A percentile compares a stretch with the other conserved stretches of the same genome.
These are phyloP conservation scores for Guillardia theta DNA, from an alignment of 78 protist species.

Conservation along the genomic window DNA sequence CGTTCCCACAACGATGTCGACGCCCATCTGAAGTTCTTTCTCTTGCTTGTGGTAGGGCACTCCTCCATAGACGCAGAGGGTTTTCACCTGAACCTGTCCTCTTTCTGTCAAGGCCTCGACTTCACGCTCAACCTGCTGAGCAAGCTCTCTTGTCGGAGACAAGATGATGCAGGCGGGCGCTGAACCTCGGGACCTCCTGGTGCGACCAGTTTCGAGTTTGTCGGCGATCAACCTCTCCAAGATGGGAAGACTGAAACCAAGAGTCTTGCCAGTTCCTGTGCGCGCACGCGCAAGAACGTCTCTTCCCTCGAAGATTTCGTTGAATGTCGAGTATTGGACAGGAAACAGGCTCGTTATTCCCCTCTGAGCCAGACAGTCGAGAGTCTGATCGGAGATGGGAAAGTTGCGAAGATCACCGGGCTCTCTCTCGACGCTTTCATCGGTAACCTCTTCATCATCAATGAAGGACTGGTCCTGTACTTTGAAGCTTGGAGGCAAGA, in stretches of 20 bases:
- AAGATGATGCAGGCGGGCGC: slow-evolving; percentile 40
- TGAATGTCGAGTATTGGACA: slow-evolving; percentile 3
- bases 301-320: slow-evolving; percentile 39
- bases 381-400: not conserved
- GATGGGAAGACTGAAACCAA: slow-evolving; percentile 37
- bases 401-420: not conserved
- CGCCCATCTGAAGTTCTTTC: not conserved
- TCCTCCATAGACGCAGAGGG: not conserved
- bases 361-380: not conserved
- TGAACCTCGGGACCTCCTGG: not conserved
- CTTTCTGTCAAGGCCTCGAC: not conserved
- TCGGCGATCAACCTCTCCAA: not conserved
- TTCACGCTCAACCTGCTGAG: slow-evolving; percentile 45
- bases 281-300: slow-evolving; percentile 62
- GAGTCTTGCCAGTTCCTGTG: slow-evolving; percentile 60
- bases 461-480: too few species aligned
- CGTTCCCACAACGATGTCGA: slow-evolving; percentile 52
- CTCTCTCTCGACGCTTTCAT: not conserved
- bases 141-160: slow-evolving; percentile 70
- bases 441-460: not conserved
- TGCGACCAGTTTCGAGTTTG: not conserved
- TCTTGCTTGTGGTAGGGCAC: not conserved
- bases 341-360: slow-evolving; percentile 24
- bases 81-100: not conserved
- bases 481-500: too few species aligned